phyloP scores from a whole-genome alignment of 768 basidiomycete species.

The Psilocybe sp. region DNA sequence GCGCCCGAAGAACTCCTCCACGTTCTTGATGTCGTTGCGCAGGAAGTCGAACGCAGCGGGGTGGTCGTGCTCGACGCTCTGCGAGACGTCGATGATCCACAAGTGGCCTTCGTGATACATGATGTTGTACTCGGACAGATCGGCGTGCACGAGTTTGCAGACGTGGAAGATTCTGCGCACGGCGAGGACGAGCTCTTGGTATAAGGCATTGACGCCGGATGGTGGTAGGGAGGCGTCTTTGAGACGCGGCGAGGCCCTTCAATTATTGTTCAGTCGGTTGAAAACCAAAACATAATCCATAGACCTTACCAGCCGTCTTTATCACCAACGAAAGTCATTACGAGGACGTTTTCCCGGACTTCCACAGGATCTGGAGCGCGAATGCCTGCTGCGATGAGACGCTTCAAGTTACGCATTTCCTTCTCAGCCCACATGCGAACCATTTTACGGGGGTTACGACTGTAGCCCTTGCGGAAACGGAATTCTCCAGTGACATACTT shows the following conservation, averaged over 20 bases:
- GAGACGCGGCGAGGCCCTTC: conserved; percentile 87
- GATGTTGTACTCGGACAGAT: conserved; percentile 98
- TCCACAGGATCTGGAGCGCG: conserved; percentile 87
- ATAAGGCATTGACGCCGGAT: conserved; percentile 55
- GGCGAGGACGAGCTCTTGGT: conserved; percentile 74
- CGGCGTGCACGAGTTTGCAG: conserved; percentile 95
- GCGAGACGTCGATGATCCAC: conserved; percentile 96
- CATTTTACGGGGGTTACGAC: conserved; percentile 97
- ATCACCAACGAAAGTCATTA: conserved; percentile 91
- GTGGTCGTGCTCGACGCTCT: conserved; percentile 98
- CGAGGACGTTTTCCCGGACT: conserved; percentile 93
- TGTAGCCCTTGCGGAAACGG: conserved; percentile 90
- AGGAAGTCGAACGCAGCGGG: conserved; percentile 96
- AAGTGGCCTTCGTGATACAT: conserved; percentile 81
- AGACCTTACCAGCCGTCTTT: conserved; percentile 71
- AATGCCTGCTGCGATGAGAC: conserved; percentile 80
- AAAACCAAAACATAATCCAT: conserved; percentile 1
- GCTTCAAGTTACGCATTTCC: conserved; percentile 93
- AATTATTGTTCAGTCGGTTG: not conserved
- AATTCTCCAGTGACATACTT: conserved; percentile 95
- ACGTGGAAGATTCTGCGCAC: conserved; percentile 83
- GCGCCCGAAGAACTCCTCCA: conserved; percentile 88
- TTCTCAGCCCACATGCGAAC: conserved; percentile 99
- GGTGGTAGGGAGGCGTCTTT: conserved; percentile 74
- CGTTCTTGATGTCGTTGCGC: conserved; percentile 85